Evolutionary conservation across 352 stramenopile species (phyloP).

Genomic region (Globisporangium irregulare): DNA sequence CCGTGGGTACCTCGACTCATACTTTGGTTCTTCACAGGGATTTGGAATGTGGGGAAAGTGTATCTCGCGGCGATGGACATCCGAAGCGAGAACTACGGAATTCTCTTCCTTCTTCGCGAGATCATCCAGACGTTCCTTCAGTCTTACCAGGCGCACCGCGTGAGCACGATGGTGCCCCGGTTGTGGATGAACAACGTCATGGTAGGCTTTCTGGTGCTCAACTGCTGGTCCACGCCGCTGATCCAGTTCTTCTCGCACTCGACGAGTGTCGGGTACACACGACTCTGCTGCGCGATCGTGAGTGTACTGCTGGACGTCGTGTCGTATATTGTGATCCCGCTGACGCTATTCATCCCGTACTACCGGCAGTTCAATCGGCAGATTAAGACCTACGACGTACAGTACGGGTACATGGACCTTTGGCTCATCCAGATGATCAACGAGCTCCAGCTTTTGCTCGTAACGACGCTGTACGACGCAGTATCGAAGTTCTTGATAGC

Average conservation of each 20-base stretch:
- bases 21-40: not conserved
- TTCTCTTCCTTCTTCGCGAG: constrained; percentile 30
- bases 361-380: constrained; percentile 16
- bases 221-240: constrained; percentile 27
- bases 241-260: not conserved
- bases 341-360: constrained; percentile 24
- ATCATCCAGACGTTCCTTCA: constrained; percentile 27
- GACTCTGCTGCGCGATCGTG: constrained; percentile 13
- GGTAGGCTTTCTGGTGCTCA: constrained; percentile 27
- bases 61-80: constrained; percentile 17
- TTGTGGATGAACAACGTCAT: constrained; percentile 38
- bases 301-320: constrained; percentile 31
- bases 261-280: not conserved
- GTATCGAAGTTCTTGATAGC: constrained; percentile 26
- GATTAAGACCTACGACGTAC: constrained; percentile 20
- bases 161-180: constrained; percentile 28
- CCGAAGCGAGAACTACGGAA: constrained; percentile 25
- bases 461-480: constrained; percentile 28
- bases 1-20: not conserved
- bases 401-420: constrained; percentile 27
- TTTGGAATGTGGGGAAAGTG: not conserved
- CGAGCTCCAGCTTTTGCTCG: constrained; percentile 33
- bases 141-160: constrained; percentile 24
- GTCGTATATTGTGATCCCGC: constrained; percentile 26
- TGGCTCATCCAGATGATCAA: constrained; percentile 33